Evolutionary conservation across 2,329 filamentous ascomycete species (phyloP), one percentile per base, ranked within the genome.

Genomic region (Aschersonia sp.): DNA sequence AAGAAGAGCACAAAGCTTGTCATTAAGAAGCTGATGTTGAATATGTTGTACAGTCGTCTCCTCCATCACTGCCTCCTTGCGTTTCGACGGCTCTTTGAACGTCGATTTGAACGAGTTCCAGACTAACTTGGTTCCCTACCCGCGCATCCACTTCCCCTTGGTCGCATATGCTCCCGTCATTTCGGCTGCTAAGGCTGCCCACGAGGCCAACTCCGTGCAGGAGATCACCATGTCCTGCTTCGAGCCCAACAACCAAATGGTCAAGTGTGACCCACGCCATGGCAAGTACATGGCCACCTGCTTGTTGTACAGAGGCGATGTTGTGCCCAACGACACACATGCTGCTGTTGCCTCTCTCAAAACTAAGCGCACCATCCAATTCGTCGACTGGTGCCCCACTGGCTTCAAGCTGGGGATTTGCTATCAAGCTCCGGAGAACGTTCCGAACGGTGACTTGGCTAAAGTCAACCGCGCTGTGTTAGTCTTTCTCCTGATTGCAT

Each of bases 351-450:
- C 91, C 53, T 89, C 86, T 56, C 85, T 97, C 66, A 98, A 97
- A 87, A 95, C 92, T 70, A 97, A 96, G 85, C 85, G 88, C 63
- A 95, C 92, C 60, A 94, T 98, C 66, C 89, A 97, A 74, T 95
- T 97, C 67, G 92, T 98, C 65, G 92, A 98, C 75, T 98, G 92
- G 92, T 98, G 92, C 82, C 92, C 92, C 52, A 98, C 92, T 70
- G 92, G 92, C 59, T 98, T 98, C 85, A 98, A 98, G 86, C 87
- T 98, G 59, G 92, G 92, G 78, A 98, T 98, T 78, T 96, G 89
- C 85, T 97, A 94, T 83, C 89, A 97, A 77, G 86, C 89, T 64
- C 91, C 91, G 57, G 81, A 94, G 75, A 85, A 86, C 72, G 91
- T 97, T 50, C 92, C 89, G 63, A 94, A 96, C 73, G 91, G 91